Evolutionary conservation across 352 stramenopile genomes (phyloP).

Genomic region (Albugo candida): DNA sequence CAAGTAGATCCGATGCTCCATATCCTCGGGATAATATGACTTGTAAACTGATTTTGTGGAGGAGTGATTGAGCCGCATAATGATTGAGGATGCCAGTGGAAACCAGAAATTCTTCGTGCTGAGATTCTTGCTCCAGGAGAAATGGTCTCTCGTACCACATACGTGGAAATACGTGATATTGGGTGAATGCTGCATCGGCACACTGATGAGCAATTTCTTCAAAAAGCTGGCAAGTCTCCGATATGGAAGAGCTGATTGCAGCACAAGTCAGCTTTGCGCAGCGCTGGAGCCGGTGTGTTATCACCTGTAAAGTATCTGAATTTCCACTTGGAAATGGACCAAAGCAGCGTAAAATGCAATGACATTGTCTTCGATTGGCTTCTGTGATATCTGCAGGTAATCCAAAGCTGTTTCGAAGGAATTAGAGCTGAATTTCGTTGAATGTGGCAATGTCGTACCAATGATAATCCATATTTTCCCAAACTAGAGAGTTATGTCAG

Average conservation of each 20-base stretch:
- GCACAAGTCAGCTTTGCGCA: background rate
- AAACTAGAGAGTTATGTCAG: constrained; percentile 9
- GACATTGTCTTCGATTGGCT: constrained; percentile 6
- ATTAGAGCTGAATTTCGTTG: constrained; percentile 1
- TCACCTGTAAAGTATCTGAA: constrained; percentile 29
- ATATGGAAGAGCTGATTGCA: constrained; percentile 12
- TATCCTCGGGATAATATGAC: background rate
- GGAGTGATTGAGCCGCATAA: constrained; percentile 40
- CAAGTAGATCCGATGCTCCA: background rate
- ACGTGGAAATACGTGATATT: constrained; percentile 24
- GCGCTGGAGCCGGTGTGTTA: background rate
- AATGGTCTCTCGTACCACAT: constrained; percentile 62
- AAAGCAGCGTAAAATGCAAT: constrained; percentile 32
- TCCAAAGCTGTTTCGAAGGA: background rate
- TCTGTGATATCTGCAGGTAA: background rate
- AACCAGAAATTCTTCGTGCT: constrained; percentile 48
- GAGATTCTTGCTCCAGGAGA: constrained; percentile 52
- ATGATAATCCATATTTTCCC: constrained; percentile 42
- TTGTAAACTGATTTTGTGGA: constrained; percentile 34
- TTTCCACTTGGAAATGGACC: constrained; percentile 28
- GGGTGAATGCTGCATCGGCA: constrained; percentile 20
- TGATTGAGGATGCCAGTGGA: constrained; percentile 41
- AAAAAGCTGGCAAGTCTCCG: constrained; percentile 21
- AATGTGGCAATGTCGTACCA: constrained; percentile 15
- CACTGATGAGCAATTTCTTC: constrained; percentile 30